Evolutionary conservation across 305 asterid genomes (phyloP), one percentile per base, ranked within the genome.

Genomic region (Andrographis paniculata): DNA sequence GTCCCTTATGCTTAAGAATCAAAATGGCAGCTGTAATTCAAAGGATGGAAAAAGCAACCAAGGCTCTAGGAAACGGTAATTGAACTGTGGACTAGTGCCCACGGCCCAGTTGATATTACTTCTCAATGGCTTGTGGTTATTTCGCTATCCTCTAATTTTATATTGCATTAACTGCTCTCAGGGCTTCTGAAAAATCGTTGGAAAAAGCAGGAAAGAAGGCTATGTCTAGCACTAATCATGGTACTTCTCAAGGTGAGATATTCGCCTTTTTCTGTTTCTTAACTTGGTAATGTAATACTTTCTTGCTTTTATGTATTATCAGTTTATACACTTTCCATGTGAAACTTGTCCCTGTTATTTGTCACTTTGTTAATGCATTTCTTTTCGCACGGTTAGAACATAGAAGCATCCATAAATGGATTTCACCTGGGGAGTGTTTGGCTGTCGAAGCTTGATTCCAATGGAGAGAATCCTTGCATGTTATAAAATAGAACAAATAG

Each of bases 1-100:
- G 68, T 85, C 97, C 57, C 87, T 89, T 52, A 72, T 63, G 71
- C 75, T 79, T 53, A 72, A 76, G 71, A 80, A 83, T 56, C 95
- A 78, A 56, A 81, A 67, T 67, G 76, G 75, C 16, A 82, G 77
- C 31, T 50, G 70, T 22, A 22, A 62, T 60, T 61, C 78, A 47
- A 79, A 73, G 59, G 77, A 67, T 37, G 75, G 77, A 50, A 71
- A 71, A 69, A 56, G 61, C 52, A 20, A 56, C 55, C 86, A 71
- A 19, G 67, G 63, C 59, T 77, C 91, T 21, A 78, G 77, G 62
- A 87, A 87, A 69, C 78, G 95, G 96, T 83, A 69, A 49, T 46
- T 58, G 27, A 50, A 37, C n/a, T 47, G 37, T 44, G 20, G 44
- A 9, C 43, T 53, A 60, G n/a, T n/a, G n/a, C n/a, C n/a, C n/a